Base-by-base conservation (phyloP, 371 early-diverging fungal genomes). In the Funneliformis caledonium region DNA sequence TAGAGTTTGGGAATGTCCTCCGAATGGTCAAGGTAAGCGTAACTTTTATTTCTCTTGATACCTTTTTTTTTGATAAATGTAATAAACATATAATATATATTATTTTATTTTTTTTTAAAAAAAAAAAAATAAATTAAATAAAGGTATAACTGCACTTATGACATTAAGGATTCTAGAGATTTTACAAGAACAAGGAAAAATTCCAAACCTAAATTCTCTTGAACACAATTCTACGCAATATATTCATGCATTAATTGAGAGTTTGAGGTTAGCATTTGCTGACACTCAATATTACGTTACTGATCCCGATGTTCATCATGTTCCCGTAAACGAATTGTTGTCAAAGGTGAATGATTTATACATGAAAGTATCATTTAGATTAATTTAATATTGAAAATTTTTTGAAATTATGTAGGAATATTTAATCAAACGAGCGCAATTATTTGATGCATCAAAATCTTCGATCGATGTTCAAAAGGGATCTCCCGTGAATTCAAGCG, bases 1-100 rank as follows among this genome's bases (percentile, higher is more conserved):
- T 80, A 89, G 88, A 2, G 84, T 96, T 1, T 89, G 91, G 86
- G 95, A 95, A 85, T 92, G 92, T 68, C 92, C 95, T 45, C 95
- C 95, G 5, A 95, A 95, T 81, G 93, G 94, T 14, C 92, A 92
- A 82, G 95, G 96, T 31, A 81, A 82, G 37, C 61, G 80, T 6
- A 19, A 43, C 12, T 10, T 56, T 37, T 37, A 26, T 26, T 26
- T 26, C 26, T 26, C 26, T 26, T 26, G 26, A 26, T 37, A 37
- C 3, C 22, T 14, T 12, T 67, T 67, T 31, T 22, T 60, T 60
- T 60, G 60, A 60, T 68, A 64, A 9, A 22, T 37, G 37, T 37
- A 37, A 37, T 37, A 2, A 2, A 37, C 37, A 37, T 37, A 1
- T 26, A 26, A 26, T 26, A 26, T 26, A 26, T 26, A 26, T 26